phyloP scores from a whole-genome alignment of 306 rosid species.

The Notholithocarpus densiflorus region DNA sequence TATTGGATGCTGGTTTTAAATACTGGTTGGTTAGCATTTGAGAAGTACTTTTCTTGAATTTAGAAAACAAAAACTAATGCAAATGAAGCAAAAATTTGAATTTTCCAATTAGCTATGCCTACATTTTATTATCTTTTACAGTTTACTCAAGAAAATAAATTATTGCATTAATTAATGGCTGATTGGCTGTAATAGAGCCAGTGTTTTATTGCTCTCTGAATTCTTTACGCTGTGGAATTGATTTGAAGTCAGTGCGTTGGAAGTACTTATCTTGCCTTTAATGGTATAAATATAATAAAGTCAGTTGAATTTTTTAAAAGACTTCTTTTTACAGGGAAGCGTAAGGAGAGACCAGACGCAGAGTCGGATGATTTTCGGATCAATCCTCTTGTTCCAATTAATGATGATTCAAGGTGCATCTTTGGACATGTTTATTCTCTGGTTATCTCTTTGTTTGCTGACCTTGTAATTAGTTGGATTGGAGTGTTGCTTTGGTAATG shows the following conservation, averaged over 20 bases:
- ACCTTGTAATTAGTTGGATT: too few species aligned
- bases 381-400: constrained; percentile 68
- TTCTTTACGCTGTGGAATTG: background rate
- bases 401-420: constrained; percentile 69
- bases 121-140: background rate
- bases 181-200: too few species aligned
- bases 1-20: background rate
- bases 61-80: background rate
- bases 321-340: constrained; percentile 57
- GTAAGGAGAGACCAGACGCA: constrained; percentile 58
- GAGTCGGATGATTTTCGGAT: constrained; percentile 40
- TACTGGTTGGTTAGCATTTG: background rate
- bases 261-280: background rate
- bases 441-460: background rate
- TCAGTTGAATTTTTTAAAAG: background rate
- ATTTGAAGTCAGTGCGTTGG: background rate
- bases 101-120: background rate
- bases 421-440: background rate
- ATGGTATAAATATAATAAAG: background rate
- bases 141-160: background rate
- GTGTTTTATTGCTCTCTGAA: too few species aligned
- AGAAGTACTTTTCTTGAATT: background rate
- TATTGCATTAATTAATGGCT: too few species aligned
- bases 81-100: background rate
- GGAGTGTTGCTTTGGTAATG: too few species aligned